phyloP scores from a whole-genome alignment of 2,329 filamentous ascomycete genomes.

The Microdochium trichocladiopsis region DNA sequence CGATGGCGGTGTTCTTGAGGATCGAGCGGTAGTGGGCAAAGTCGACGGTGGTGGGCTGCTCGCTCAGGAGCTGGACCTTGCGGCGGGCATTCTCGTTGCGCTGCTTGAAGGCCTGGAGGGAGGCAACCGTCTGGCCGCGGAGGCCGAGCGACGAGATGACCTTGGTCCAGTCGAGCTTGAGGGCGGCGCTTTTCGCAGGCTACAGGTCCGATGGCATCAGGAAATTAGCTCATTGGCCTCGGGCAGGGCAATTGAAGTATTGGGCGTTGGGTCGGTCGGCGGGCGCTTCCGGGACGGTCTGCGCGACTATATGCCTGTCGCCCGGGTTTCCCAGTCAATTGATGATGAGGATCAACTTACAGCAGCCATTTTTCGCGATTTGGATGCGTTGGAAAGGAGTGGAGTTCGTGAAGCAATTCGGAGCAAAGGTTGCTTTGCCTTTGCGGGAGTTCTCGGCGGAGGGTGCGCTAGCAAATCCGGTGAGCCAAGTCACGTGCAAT shows the following conservation, averaged over 20 bases:
- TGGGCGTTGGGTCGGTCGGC: background rate
- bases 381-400: slow-evolving; percentile 37
- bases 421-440: slow-evolving; percentile 37
- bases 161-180: slow-evolving; percentile 99
- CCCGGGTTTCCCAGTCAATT: slow-evolving; percentile 13
- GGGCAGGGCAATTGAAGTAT: background rate
- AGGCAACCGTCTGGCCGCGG: slow-evolving; percentile 84
- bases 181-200: slow-evolving; percentile 85
- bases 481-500: slow-evolving; percentile 22
- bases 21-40: slow-evolving; percentile 85
- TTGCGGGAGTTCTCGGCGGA: slow-evolving; percentile 29
- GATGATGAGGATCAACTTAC: slow-evolving; percentile 40
- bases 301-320: background rate
- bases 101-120: slow-evolving; percentile 97
- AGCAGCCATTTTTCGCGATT: slow-evolving; percentile 55
- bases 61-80: slow-evolving; percentile 77
- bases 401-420: slow-evolving; percentile 40
- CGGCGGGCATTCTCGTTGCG: slow-evolving; percentile 98
- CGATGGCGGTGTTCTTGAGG: slow-evolving; percentile 91
- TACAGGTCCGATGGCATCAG: slow-evolving; percentile 9
- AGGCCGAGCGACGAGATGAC: slow-evolving; percentile 91
- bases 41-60: slow-evolving; percentile 82
- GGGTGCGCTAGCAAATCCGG: slow-evolving; percentile 1
- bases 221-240: slow-evolving; percentile 47
- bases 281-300: background rate